These are phyloP conservation scores for Rhododendron williamsianum DNA, from an alignment of 148 eudicot genomes.

Conservation along the genomic window DNA sequence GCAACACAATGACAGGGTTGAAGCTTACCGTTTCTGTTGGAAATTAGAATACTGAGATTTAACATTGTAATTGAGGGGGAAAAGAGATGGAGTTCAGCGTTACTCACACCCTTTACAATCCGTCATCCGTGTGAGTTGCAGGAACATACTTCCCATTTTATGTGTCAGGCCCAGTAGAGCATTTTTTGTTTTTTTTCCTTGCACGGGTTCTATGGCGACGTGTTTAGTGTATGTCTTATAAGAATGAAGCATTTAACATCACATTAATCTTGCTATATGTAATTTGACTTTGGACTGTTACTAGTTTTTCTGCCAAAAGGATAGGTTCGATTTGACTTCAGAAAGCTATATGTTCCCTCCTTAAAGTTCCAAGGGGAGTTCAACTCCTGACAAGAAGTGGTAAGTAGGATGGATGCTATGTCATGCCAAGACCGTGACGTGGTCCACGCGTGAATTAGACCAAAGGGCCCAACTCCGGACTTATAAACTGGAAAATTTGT, in stretches of 20 bases:
- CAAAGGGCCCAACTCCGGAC: neutral
- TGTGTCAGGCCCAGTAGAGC: neutral
- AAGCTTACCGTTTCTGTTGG: neutral
- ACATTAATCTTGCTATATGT: neutral
- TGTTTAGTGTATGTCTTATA: neutral
- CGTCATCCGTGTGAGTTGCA: neutral
- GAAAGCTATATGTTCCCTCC: neutral
- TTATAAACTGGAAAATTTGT: neutral
- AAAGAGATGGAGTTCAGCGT: conserved; percentile 1
- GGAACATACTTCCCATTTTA: neutral
- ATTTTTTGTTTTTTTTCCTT: neutral
- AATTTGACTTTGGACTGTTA: neutral
- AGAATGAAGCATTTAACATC: neutral
- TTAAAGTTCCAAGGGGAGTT: neutral
- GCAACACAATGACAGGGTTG: neutral
- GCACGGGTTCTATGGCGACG: neutral
- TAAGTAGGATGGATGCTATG: neutral
- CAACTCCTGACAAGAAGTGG: neutral
- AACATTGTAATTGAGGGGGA: neutral
- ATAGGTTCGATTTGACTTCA: neutral
- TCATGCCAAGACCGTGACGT: neutral
- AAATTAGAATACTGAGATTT: neutral
- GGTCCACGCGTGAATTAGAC: neutral
- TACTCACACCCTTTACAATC: neutral
- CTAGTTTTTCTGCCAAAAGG: neutral